A percentile compares a stretch with the other conserved stretches of the same genome.
phyloP scores from a whole-genome alignment of 805 yeast genomes.

The Wickerhamiella kurtzmanii region DNA sequence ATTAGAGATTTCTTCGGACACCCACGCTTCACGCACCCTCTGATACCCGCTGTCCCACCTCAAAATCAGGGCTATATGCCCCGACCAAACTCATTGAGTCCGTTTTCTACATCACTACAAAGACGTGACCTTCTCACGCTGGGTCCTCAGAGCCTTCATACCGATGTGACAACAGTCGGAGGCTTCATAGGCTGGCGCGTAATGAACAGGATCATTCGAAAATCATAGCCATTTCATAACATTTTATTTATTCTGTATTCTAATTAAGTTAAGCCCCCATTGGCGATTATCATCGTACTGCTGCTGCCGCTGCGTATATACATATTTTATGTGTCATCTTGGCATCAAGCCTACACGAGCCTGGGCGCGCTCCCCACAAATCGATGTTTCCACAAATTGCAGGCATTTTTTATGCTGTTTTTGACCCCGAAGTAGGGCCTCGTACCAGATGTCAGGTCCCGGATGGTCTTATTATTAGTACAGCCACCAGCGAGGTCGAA shows the following conservation, averaged over 20 bases:
- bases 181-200: conserved; percentile 18
- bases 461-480: conserved; percentile 37
- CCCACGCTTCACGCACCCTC: conserved; percentile 16
- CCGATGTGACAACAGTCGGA: conserved; percentile 18
- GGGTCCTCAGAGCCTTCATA: conserved; percentile 15
- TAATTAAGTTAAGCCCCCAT: too few relatives aligned
- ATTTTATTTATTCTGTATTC: background rate
- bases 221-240: conserved; percentile 4
- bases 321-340: too few relatives aligned
- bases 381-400: conserved; percentile 59
- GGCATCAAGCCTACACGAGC: too few relatives aligned
- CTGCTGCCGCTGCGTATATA: too few relatives aligned
- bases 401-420: conserved; percentile 79
- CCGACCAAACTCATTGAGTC: background rate
- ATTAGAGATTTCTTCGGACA: background rate
- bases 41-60: conserved; percentile 12
- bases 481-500: conserved; percentile 16
- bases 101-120: background rate
- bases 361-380: background rate
- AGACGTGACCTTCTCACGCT: conserved; percentile 12
- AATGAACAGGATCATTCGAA: conserved; percentile 11
- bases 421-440: conserved; percentile 93
- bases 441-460: conserved; percentile 88
- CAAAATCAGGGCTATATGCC: background rate
- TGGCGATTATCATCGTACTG: too few relatives aligned